Percentiles rank a stretch among this genome's conserved stretches.
Conservation (phyloP, 331 rosid species). For the Acacia concinna region DNA sequence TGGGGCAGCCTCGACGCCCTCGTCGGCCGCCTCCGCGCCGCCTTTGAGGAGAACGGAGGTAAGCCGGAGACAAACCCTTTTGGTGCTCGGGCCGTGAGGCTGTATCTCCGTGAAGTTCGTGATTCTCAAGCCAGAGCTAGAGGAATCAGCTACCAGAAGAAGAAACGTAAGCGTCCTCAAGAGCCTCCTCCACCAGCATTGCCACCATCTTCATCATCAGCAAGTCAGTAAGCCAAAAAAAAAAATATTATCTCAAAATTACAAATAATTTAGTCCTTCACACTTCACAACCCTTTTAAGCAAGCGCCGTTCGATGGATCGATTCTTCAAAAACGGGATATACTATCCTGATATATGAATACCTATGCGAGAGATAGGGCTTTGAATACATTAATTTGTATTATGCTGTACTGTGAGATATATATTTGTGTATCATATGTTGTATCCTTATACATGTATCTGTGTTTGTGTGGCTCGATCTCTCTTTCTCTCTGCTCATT, state of each 20-base stretch:
- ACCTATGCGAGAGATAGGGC: not conserved
- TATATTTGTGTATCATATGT: not conserved
- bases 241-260: not conserved
- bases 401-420: not conserved
- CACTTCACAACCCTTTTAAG: not conserved
- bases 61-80: constrained; percentile 78
- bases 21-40: constrained; percentile 71
- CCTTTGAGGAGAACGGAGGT: constrained; percentile 82
- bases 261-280: not conserved
- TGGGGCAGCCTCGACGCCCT: constrained; percentile 89
- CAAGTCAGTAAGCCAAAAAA: constrained; percentile 25
- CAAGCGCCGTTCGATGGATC: too few relatives aligned
- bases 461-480: not conserved
- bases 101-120: constrained; percentile 74
- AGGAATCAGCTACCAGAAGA: constrained; percentile 77
- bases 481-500: not conserved
- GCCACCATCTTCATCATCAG: constrained; percentile 29
- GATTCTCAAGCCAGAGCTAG: constrained; percentile 80
- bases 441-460: not conserved
- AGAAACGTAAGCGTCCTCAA: constrained; percentile 64
- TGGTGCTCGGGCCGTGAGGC: constrained; percentile 82
- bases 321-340: not conserved
- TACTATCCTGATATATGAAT: not conserved
- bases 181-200: constrained; percentile 1
- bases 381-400: not conserved